Evolutionary conservation across 2,329 filamentous ascomycete species (phyloP).

Genomic region (Xylogone sp.): DNA sequence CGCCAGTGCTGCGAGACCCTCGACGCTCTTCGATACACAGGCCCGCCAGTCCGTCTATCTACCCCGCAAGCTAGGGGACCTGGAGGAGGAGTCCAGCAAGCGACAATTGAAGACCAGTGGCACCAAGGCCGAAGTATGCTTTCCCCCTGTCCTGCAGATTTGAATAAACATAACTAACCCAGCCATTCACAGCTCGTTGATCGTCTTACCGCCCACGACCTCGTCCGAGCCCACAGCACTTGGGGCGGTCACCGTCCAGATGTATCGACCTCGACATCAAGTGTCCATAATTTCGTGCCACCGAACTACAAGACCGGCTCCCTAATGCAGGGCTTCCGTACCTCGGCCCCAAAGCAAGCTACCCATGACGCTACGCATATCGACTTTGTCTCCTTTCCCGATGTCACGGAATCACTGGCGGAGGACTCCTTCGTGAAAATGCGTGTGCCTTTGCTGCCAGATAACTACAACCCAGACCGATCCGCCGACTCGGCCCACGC

Average conservation of each 20-base stretch:
- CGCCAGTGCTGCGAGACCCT: slow-evolving; percentile 17
- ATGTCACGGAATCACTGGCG: slow-evolving; percentile 29
- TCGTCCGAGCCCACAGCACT: slow-evolving; percentile 22
- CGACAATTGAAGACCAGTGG: slow-evolving; percentile 18
- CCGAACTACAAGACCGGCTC: slow-evolving; percentile 44
- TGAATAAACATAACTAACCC: neutral
- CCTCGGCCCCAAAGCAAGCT: slow-evolving; percentile 37
- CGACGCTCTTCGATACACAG: slow-evolving; percentile 16
- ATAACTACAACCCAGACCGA: slow-evolving; percentile 43
- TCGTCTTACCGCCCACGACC: slow-evolving; percentile 20
- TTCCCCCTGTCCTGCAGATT: neutral
- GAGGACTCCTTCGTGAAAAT: slow-evolving; percentile 33
- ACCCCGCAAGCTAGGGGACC: slow-evolving; percentile 21
- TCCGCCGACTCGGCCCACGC: slow-evolving; percentile 32
- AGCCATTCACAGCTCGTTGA: slow-evolving; percentile 18
- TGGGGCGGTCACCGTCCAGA: slow-evolving; percentile 25
- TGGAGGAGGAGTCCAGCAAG: slow-evolving; percentile 21
- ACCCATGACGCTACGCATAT: slow-evolving; percentile 34
- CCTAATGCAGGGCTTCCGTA: slow-evolving; percentile 61
- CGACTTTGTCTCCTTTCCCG: slow-evolving; percentile 52
- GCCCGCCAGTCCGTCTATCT: slow-evolving; percentile 17
- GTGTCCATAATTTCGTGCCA: neutral
- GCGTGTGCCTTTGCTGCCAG: slow-evolving; percentile 57
- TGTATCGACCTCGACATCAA: slow-evolving; percentile 22
- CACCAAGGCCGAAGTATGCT: slow-evolving; percentile 23